Conservation (phyloP, 768 basidiomycete species). For the Nidula microcarpa region DNA sequence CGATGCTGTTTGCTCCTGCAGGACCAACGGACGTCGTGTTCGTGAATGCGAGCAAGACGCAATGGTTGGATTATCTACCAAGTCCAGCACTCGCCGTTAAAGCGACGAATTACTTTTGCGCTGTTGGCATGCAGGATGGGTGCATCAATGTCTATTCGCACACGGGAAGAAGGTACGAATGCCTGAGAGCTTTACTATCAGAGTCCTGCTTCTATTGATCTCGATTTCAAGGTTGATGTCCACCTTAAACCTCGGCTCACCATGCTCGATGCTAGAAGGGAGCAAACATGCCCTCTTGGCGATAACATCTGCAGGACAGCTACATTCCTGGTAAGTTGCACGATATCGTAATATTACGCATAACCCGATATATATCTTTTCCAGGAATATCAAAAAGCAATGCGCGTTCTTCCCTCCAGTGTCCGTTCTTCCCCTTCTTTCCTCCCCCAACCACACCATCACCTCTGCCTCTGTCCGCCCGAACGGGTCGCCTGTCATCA, state of each 20-base stretch:
- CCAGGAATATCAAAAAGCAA: constrained; percentile 75
- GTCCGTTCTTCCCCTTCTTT: constrained; percentile 58
- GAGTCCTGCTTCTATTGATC: constrained; percentile 1
- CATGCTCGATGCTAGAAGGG: constrained; percentile 66
- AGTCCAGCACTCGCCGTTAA: constrained; percentile 66
- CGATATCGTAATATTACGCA: not conserved
- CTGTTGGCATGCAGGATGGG: constrained; percentile 77
- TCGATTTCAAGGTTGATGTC: constrained; percentile 65
- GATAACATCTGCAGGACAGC: constrained; percentile 66
- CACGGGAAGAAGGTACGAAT: constrained; percentile 72
- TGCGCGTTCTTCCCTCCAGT: constrained; percentile 61
- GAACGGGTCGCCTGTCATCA: constrained; percentile 77
- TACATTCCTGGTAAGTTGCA: constrained; percentile 69
- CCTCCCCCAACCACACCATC: constrained; percentile 58
- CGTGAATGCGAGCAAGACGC: constrained; percentile 60
- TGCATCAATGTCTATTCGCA: constrained; percentile 80
- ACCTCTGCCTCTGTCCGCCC: constrained; percentile 65
- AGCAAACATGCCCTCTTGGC: constrained; percentile 63
- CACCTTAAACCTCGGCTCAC: constrained; percentile 66
- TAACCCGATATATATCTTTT: constrained; percentile 1
- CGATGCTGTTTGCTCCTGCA: constrained; percentile 13
- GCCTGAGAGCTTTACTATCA: constrained; percentile 1
- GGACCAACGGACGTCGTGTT: constrained; percentile 70
- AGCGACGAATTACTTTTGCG: constrained; percentile 65
- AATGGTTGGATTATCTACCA: constrained; percentile 89